A percentile compares a stretch with the other conserved stretches of the same genome.
Conservation (phyloP, 257 asterid species). For the Dorcoceras hygrometricum region DNA sequence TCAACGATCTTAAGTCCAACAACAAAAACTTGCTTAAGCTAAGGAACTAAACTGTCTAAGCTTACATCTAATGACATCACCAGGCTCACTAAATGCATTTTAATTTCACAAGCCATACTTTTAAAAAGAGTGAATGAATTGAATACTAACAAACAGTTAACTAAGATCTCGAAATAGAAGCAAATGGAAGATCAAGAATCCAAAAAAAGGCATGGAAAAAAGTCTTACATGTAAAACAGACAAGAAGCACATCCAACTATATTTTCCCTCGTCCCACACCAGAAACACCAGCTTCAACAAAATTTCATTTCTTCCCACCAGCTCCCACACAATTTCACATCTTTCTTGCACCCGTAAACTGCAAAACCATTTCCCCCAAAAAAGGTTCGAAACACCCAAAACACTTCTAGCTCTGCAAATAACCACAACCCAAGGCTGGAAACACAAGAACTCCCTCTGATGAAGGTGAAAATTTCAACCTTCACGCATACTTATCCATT, state of each 20-base stretch:
- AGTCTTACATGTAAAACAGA: background rate
- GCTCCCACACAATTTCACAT: too few relatives aligned
- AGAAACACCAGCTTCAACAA: slow-evolving; percentile 2
- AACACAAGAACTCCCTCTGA: slow-evolving; percentile 1
- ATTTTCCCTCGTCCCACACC: background rate
- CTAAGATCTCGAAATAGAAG: background rate
- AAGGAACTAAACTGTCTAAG: background rate
- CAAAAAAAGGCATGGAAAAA: background rate
- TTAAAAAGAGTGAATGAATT: background rate
- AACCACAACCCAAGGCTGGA: background rate
- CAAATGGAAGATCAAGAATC: background rate
- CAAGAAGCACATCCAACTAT: background rate
- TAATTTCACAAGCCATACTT: background rate
- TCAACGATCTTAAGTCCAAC: background rate
- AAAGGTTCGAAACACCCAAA: background rate
- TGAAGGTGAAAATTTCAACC: background rate
- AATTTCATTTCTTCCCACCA: background rate
- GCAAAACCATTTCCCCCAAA: too few relatives aligned
- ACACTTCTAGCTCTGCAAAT: background rate
- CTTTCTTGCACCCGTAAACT: too few relatives aligned
- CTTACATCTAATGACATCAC: too few relatives aligned
- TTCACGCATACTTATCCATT: background rate
- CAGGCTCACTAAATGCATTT: too few relatives aligned
- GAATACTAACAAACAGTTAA: too few relatives aligned
- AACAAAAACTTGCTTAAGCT: background rate